Evolutionary conservation across 352 stramenopile genomes (phyloP), one percentile per base, ranked within the genome.

Genomic region (Globisporangium iwayamae): DNA sequence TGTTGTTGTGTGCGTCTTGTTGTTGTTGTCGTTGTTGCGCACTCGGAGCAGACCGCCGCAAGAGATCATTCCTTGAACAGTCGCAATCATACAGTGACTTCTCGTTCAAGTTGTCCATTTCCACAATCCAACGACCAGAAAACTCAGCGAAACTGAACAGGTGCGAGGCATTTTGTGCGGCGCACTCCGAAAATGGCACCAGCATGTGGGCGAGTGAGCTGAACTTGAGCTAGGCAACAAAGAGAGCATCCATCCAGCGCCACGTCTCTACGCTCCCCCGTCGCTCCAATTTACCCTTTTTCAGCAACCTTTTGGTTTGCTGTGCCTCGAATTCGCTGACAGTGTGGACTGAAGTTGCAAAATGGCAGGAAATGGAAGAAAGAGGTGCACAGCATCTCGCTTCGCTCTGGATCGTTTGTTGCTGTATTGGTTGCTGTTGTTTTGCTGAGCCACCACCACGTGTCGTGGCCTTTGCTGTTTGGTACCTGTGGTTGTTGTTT

Each of bases 21-120:
- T 52, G 46, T 32, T 38, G 6, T 38, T 39, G 8, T 39, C 11
- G 34, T 39, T 39, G n/a, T 51, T n/a, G 47, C n/a, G 22, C 47
- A 53, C 20, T 10, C 10, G 47, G 22, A 20, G 20, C 18, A 30
- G 11, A 30, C 20, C 32, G 28, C 22, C 30, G 22, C 51, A 56
- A 41, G 47, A 51, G 60, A 57, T 65, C 60, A 18, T 65, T 65
- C 60, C 10, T 41, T 65, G 60, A 65, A 65, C 36, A 51, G 50
- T 58, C 60, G 48, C 28, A 22, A 43, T 6, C 0, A 20, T 36
- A 56, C 58, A 4, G 58, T 38, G 20, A 1, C 36, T 28, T 5
- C 22, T 14, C 43, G 60, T 16, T 50, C 13, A 65, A 48, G 50
- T 65, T 30, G n/a, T 2, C 1, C 7, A 28, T 22, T 34, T 28